Evolutionary conservation across 1,284 basidiomycete genomes (phyloP).

Genomic region (Melampsora americana): DNA sequence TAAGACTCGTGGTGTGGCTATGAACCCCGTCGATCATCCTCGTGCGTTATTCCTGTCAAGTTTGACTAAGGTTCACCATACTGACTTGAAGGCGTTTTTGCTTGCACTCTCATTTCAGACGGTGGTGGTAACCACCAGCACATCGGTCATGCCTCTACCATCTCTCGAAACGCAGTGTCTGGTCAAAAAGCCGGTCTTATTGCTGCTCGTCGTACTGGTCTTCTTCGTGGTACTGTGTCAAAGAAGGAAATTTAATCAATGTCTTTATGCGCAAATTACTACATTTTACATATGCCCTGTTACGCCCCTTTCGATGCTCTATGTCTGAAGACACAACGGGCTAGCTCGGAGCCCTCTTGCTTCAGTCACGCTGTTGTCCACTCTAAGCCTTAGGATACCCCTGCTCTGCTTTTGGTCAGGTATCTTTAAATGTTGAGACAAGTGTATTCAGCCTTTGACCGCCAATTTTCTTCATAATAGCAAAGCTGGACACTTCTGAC

Average conservation of each 20-base stretch:
- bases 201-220: slow-evolving; percentile 65
- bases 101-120: slow-evolving; percentile 52
- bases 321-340: background rate
- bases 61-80: background rate
- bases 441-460: too few species aligned
- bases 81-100: slow-evolving; percentile 52
- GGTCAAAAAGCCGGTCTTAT: slow-evolving; percentile 89
- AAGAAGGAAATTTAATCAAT: slow-evolving; percentile 36
- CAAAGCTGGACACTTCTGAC: too few species aligned
- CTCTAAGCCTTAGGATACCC: too few species aligned
- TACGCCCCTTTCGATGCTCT: slow-evolving; percentile 8
- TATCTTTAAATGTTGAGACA: too few species aligned
- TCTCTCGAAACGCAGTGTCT: slow-evolving; percentile 84
- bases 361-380: too few species aligned
- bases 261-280: slow-evolving; percentile 1
- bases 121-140: slow-evolving; percentile 96
- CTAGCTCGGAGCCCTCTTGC: too few species aligned
- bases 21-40: slow-evolving; percentile 67
- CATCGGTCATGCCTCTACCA: slow-evolving; percentile 85
- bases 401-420: too few species aligned
- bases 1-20: slow-evolving; percentile 72
- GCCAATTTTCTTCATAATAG: too few species aligned
- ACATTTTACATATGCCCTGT: slow-evolving; percentile 2
- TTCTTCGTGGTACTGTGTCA: slow-evolving; percentile 43
- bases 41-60: slow-evolving; percentile 45